These are phyloP conservation scores for Thoreauomyces humboldtii DNA, from an alignment of 192 early-diverging fungal species.

Conservation along the genomic window DNA sequence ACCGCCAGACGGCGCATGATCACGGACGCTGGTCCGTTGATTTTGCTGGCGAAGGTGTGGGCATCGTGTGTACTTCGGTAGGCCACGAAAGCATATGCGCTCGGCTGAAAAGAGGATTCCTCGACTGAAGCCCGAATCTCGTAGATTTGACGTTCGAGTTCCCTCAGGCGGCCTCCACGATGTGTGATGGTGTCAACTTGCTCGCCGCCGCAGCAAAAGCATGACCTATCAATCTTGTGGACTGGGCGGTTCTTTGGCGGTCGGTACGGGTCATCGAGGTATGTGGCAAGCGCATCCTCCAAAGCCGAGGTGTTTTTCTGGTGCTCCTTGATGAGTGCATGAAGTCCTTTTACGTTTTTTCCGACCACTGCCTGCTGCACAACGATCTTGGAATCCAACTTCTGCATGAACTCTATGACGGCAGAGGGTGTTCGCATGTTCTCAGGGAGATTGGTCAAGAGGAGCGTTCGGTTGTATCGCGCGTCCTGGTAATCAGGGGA, in stretches of 20 bases:
- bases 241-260: slow-evolving; percentile 28
- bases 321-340: slow-evolving; percentile 39
- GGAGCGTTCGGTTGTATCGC: slow-evolving; percentile 31
- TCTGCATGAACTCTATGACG: slow-evolving; percentile 29
- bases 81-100: slow-evolving; percentile 36
- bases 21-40: slow-evolving; percentile 11
- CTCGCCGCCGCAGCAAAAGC: slow-evolving; percentile 26
- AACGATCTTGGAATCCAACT: slow-evolving; percentile 6
- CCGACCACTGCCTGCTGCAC: slow-evolving; percentile 32
- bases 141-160: slow-evolving; percentile 48
- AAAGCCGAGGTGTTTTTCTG: slow-evolving; percentile 29
- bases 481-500: slow-evolving; percentile 24
- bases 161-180: slow-evolving; percentile 25
- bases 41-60: slow-evolving; percentile 25
- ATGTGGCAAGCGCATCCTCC: slow-evolving; percentile 36
- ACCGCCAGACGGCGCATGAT: neutral
- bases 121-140: slow-evolving; percentile 33
- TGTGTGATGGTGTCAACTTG: slow-evolving; percentile 42
- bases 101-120: slow-evolving; percentile 20
- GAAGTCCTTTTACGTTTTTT: slow-evolving; percentile 30
- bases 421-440: slow-evolving; percentile 20
- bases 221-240: slow-evolving; percentile 23
- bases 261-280: neutral
- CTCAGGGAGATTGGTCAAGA: slow-evolving; percentile 41
- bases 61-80: slow-evolving; percentile 34